These are phyloP conservation scores for Beauveria brongniartii DNA, from an alignment of 2,329 filamentous ascomycete species.

Conservation along the genomic window DNA sequence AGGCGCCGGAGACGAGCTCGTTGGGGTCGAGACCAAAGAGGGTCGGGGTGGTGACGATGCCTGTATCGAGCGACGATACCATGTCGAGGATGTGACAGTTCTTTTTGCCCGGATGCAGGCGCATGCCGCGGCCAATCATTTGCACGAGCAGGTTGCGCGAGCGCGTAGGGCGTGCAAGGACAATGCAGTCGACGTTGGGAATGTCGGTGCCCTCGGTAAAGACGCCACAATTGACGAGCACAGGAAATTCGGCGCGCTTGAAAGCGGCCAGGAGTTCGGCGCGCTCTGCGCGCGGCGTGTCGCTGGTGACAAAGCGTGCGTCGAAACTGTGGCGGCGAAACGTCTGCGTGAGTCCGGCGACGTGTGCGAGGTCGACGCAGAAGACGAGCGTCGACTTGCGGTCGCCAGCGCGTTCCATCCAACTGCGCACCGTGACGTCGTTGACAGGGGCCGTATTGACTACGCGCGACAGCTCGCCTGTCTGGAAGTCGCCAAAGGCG, in stretches of 20 bases:
- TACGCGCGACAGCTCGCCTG: conserved; percentile 65
- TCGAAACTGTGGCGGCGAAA: conserved; percentile 76
- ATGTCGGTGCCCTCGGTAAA: conserved; percentile 98
- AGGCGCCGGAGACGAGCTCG: conserved; percentile 63
- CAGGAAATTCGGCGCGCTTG: conserved; percentile 66
- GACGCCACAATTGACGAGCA: conserved; percentile 89
- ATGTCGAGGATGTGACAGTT: conserved; percentile 96
- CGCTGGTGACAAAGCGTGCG: conserved; percentile 77
- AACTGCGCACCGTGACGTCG: conserved; percentile 75
- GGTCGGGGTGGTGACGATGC: conserved; percentile 84
- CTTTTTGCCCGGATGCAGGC: conserved; percentile 69
- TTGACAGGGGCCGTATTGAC: conserved; percentile 81
- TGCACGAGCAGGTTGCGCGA: conserved; percentile 92
- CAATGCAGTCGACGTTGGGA: conserved; percentile 88
- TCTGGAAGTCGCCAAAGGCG: conserved; percentile 65
- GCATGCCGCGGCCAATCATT: conserved; percentile 95
- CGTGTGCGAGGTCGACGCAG: conserved; percentile 84
- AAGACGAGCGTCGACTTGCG: conserved; percentile 87
- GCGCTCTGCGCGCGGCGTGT: conserved; percentile 63
- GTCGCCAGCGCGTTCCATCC: conserved; percentile 66
- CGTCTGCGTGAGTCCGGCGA: conserved; percentile 61
- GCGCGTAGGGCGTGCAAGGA: conserved; percentile 79
- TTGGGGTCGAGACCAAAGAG: conserved; percentile 85
- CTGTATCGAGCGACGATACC: conserved; percentile 75
- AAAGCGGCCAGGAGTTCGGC: conserved; percentile 68